Conservation (phyloP, 371 early-diverging fungal species). For the Lichtheimia ramosa region DNA sequence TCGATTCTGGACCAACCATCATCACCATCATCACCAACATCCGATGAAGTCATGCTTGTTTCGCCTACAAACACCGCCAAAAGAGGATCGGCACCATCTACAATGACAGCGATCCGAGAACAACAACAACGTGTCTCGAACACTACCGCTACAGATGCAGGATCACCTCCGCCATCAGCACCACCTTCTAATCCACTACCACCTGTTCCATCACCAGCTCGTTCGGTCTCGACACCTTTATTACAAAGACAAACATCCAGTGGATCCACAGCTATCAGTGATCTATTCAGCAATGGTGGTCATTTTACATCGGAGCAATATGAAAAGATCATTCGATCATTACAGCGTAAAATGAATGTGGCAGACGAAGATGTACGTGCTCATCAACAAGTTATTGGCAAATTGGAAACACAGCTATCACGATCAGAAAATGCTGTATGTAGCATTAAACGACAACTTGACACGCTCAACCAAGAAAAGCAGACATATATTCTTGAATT, state of each 20-base stretch:
- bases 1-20: slow-evolving; percentile 8
- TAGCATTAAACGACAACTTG: slow-evolving; percentile 42
- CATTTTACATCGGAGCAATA: slow-evolving; percentile 42
- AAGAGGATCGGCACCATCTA: slow-evolving; percentile 7
- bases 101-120: slow-evolving; percentile 3
- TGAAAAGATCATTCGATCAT: slow-evolving; percentile 45
- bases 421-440: slow-evolving; percentile 40
- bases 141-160: slow-evolving; percentile 7
- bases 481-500: slow-evolving; percentile 41
- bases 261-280: slow-evolving; percentile 11
- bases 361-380: slow-evolving; percentile 47
- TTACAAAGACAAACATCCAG: slow-evolving; percentile 8
- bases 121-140: slow-evolving; percentile 5
- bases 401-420: slow-evolving; percentile 38
- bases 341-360: slow-evolving; percentile 44
- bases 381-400: slow-evolving; percentile 47
- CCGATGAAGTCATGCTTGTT: neutral
- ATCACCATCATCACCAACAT: neutral
- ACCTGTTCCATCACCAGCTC: slow-evolving; percentile 37
- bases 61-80: neutral
- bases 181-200: slow-evolving; percentile 52
- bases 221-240: slow-evolving; percentile 15
- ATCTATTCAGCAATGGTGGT: slow-evolving; percentile 7
- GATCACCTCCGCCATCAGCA: slow-evolving; percentile 15
- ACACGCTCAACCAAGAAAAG: slow-evolving; percentile 37